These are phyloP conservation scores for Aspergillus sp. DNA, from an alignment of 2,329 filamentous ascomycete genomes.

Conservation along the genomic window DNA sequence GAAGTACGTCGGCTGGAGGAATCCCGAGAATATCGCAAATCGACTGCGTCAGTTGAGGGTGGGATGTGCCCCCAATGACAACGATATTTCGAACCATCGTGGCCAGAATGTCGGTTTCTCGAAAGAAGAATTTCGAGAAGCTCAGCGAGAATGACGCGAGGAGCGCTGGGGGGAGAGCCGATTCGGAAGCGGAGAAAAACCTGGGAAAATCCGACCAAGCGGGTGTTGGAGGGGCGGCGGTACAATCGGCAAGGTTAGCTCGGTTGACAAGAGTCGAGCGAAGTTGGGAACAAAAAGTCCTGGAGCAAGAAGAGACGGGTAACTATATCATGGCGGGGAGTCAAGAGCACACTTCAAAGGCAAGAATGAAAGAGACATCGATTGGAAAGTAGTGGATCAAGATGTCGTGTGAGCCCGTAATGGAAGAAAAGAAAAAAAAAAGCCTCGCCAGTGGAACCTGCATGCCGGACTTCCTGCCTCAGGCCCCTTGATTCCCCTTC, in stretches of 20 bases:
- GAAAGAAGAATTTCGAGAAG: conserved; percentile 20
- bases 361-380: conserved; percentile 28
- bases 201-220: conserved; percentile 32
- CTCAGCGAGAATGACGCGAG: conserved; percentile 20
- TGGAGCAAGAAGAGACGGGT: conserved; percentile 25
- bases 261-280: conserved; percentile 18
- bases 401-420: conserved; percentile 41
- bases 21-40: conserved; percentile 90
- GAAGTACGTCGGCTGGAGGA: conserved; percentile 78
- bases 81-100: conserved; percentile 93
- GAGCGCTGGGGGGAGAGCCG: conserved; percentile 20
- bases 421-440: conserved; percentile 32
- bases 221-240: conserved; percentile 34
- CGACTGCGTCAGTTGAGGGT: conserved; percentile 82
- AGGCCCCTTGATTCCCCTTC: conserved; percentile 31
- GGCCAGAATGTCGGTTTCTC: conserved; percentile 18
- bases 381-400: conserved; percentile 27
- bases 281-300: conserved; percentile 17
- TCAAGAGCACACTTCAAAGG: conserved; percentile 27
- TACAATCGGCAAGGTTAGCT: conserved; percentile 29
- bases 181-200: conserved; percentile 30
- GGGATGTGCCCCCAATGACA: conserved; percentile 89
- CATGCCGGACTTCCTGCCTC: conserved; percentile 35
- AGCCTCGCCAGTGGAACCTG: conserved; percentile 42
- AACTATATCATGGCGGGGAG: conserved; percentile 42